phyloP scores from a whole-genome alignment of 2,329 filamentous ascomycete genomes.

The Penicillium olsonii region DNA sequence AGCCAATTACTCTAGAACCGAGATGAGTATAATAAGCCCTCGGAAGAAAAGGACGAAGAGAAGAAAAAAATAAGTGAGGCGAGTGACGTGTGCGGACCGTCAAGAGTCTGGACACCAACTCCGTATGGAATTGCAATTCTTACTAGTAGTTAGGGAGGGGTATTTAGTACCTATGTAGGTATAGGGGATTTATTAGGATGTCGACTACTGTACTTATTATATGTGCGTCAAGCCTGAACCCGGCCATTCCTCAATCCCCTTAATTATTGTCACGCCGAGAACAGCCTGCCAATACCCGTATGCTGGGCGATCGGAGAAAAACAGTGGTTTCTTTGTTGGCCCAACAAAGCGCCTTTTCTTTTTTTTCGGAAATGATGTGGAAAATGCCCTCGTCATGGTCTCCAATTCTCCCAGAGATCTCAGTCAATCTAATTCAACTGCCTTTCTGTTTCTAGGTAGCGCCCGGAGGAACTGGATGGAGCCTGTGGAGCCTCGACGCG shows the following conservation, averaged over 20 bases:
- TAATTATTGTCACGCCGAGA: too few species aligned
- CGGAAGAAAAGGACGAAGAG: not conserved
- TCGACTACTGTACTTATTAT: too few species aligned
- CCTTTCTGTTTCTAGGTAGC: slow-evolving; percentile 42
- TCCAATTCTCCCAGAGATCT: slow-evolving; percentile 20
- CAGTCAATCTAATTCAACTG: slow-evolving; percentile 41
- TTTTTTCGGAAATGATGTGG: not conserved
- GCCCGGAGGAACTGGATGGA: slow-evolving; percentile 44
- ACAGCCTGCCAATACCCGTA: too few species aligned
- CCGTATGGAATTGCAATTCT: not conserved
- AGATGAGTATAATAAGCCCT: too few species aligned
- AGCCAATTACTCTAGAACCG: too few species aligned
- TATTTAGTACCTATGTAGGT: too few species aligned
- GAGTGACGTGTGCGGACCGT: slow-evolving; percentile 24
- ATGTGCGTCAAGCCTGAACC: not conserved
- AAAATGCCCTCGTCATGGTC: slow-evolving; percentile 8
- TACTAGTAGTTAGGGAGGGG: too few species aligned
- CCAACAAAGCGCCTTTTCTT: not conserved
- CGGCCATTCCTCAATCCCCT: slow-evolving; percentile 4
- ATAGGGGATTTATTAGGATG: too few species aligned
- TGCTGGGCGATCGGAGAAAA: too few species aligned
- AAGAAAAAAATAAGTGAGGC: slow-evolving; percentile 1
- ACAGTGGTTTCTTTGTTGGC: not conserved
- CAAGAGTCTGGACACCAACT: slow-evolving; percentile 13
- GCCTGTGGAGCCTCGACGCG: not conserved